Base-by-base conservation (phyloP, 805 yeast species). In the Sugiyamaella qingdaonensis region DNA sequence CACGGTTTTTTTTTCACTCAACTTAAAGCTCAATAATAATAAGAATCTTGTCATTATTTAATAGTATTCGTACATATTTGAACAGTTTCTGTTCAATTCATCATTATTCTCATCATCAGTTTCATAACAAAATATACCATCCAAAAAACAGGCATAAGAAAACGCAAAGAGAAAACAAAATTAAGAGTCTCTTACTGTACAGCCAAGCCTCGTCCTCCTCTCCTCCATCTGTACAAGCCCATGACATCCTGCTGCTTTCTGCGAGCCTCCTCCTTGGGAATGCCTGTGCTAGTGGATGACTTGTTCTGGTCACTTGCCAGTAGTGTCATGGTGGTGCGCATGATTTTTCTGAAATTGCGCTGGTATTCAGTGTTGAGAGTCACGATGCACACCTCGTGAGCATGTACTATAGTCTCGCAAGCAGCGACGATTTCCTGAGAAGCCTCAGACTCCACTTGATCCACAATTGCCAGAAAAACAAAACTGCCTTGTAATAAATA, bases 121-220 rank as follows among this genome's bases (percentile, higher is more conserved):
- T 24, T 24, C 29, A 21, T 43, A 43, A 43, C 14, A 43, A 43
- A 14, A 4, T 24, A 43, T 13, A 29, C 47, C 4, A 14, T 9
- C 14, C 21, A 24, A 14, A 39, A 39, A 39, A 24, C 29, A 24
- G 7, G 7, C 3, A 14, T 4, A n/a, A 14, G 5, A n/a, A 13
- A 14, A 34, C 4, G 8, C 37, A 10, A 33, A 16, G 16, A 24
- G 7, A 24, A 24, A 24, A 24, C 7, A 10, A 14, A 24, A 16
- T n/a, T 42, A 24, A 31, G 16, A 16, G 33, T 8, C 10, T 16
- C n/a, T 47, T 34, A 50, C 43, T 48, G 66, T 4, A 69, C 64
- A 4, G 73, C 74, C 31, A 72, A 54, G 4, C 74, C 75, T 42
- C 64, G 62, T 1, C 75, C 75, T n/a, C 67, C 67, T 10, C 61